phyloP scores from a whole-genome alignment of 495 filamentous ascomycete genomes.

The Immersiella caudata region DNA sequence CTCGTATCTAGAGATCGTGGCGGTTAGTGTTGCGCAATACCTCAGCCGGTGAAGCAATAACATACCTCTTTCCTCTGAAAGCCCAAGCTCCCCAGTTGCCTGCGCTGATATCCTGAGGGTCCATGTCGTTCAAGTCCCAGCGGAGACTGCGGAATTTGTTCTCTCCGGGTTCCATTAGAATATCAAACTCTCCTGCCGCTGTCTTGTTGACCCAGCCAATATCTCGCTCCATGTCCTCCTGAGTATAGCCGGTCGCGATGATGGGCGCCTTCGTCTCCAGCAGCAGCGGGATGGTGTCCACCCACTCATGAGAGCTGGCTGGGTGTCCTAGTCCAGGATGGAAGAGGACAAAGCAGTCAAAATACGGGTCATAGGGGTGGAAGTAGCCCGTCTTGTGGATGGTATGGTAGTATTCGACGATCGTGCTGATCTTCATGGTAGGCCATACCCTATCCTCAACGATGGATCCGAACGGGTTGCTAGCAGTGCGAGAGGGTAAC shows the following conservation, averaged over 20 bases:
- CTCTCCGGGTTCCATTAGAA: slow-evolving; percentile 88
- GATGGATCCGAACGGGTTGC: slow-evolving; percentile 89
- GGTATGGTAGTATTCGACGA: slow-evolving; percentile 97
- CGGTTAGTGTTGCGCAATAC: slow-evolving; percentile 34
- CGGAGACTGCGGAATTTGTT: slow-evolving; percentile 92
- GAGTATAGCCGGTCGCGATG: slow-evolving; percentile 91
- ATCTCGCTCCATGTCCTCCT: slow-evolving; percentile 91
- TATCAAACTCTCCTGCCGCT: slow-evolving; percentile 84
- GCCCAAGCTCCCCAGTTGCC: slow-evolving; percentile 98
- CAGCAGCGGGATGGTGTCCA: slow-evolving; percentile 81
- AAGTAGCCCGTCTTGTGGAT: slow-evolving; percentile 88
- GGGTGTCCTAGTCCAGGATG: slow-evolving; percentile 96
- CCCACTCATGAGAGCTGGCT: slow-evolving; percentile 89
- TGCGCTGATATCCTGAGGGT: slow-evolving; percentile 91
- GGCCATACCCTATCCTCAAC: slow-evolving; percentile 85
- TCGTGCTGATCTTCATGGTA: slow-evolving; percentile 92
- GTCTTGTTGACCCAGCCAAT: slow-evolving; percentile 84
- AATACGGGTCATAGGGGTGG: slow-evolving; percentile 94
- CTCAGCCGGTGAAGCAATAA: slow-evolving; percentile 20
- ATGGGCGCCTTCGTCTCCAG: slow-evolving; percentile 95
- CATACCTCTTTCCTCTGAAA: slow-evolving; percentile 95
- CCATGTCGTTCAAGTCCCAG: slow-evolving; percentile 96
- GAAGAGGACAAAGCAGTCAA: slow-evolving; percentile 94
- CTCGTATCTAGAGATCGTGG: slow-evolving; percentile 56
- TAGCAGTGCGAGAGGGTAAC: slow-evolving; percentile 76